These are phyloP conservation scores for Trypanosoma congolense DNA, from an alignment of 208 protist genomes.

Conservation along the genomic window DNA sequence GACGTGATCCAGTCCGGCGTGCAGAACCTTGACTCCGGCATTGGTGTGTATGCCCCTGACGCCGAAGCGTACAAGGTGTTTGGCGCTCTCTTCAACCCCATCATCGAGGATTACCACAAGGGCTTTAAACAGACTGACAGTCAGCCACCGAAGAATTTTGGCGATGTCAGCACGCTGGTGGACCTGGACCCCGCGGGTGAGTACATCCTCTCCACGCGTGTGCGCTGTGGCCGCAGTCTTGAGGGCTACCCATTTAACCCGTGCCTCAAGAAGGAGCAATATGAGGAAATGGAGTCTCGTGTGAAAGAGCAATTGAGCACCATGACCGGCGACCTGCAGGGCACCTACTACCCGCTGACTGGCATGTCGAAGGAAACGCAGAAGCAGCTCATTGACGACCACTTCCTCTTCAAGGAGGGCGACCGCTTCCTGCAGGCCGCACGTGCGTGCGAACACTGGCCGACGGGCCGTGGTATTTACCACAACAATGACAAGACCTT, in stretches of 20 bases:
- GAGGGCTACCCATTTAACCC: constrained; percentile 41
- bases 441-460: constrained; percentile 51
- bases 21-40: constrained; percentile 37
- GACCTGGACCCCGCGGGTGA: constrained; percentile 42
- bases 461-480: constrained; percentile 49
- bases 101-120: constrained; percentile 48
- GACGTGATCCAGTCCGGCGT: constrained; percentile 49
- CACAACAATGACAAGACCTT: constrained; percentile 61
- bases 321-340: constrained; percentile 36
- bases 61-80: constrained; percentile 45
- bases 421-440: constrained; percentile 50
- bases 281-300: constrained; percentile 33
- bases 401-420: constrained; percentile 66
- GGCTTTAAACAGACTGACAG: constrained; percentile 40
- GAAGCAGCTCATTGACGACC: constrained; percentile 44
- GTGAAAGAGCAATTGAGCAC: constrained; percentile 25
- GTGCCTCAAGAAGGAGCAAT: constrained; percentile 28
- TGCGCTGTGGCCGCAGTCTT: constrained; percentile 39
- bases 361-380: constrained; percentile 45
- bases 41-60: constrained; percentile 40
- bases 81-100: constrained; percentile 33
- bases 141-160: constrained; percentile 41
- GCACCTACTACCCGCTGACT: constrained; percentile 38
- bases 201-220: constrained; percentile 44
- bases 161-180: constrained; percentile 19